Evolutionary conservation across 1,284 basidiomycete species (phyloP), one percentile per base, ranked within the genome.

Genomic region (Peniophora sp.): DNA sequence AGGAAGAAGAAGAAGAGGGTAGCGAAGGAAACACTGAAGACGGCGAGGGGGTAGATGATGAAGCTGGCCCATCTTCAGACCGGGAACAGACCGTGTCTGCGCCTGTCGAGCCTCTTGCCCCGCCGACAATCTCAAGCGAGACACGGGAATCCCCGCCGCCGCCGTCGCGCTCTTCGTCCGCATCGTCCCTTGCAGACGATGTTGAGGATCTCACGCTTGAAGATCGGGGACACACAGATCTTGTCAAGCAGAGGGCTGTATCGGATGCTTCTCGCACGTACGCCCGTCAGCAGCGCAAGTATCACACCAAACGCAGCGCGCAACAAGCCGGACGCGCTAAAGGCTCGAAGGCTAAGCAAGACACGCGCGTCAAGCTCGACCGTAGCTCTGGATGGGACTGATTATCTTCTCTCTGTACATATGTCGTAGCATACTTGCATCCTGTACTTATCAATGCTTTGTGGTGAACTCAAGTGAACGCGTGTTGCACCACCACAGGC

Each of bases 261-360:
- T 69, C 72, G 12, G 86, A 92, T 59, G 69, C 90, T 16, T 68
- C 72, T 6, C 85, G 81, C 61, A 65, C 72, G 52, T 78, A 78
- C 1, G 74, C 78, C n/a, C 75, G 79, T 51, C 78, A 88, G 57
- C 76, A 84, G 59, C 75, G 75, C 53, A 90, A 88, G 63, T 78
- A 85, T 62, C 87, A 92, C 64, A 78, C 84, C 1, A 85, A 84
- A 63, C 80, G 83, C 55, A 75, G 76, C 10, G 72, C 75, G 3
- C 75, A 77, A 52, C 75, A 79, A 54, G 81, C 78, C 24, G 91
- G 91, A 23, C 74, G 89, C 44, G 72, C 81, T 19, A 82, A 84
- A 59, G 92, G 92, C 16, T 89, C 87, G 63, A 94, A 95, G 65
- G 87, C 84, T 54, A 94, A 92, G 69, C 80, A 81, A 60, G 87